A percentile compares a stretch with the other conserved stretches of the same genome.
Conservation (phyloP, 306 rosid genomes). For the Vigna reflexopilosa region DNA sequence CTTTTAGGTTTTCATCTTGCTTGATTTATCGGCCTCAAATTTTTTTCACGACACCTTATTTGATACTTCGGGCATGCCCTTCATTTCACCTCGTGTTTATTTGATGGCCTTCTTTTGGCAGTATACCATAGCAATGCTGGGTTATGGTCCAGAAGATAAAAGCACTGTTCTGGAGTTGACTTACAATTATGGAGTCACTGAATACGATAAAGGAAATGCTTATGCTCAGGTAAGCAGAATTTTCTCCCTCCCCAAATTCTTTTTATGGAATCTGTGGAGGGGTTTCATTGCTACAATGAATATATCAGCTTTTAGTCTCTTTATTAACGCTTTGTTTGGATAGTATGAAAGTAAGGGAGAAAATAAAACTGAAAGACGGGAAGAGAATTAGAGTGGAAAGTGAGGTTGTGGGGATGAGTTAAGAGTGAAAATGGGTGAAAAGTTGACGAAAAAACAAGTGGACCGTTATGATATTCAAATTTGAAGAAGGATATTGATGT, state of each 20-base stretch:
- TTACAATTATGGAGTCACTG: slow-evolving; percentile 93
- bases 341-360: too few relatives aligned
- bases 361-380: too few relatives aligned
- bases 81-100: slow-evolving; percentile 24
- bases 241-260: slow-evolving; percentile 23
- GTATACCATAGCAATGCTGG: slow-evolving; percentile 90
- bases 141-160: slow-evolving; percentile 98
- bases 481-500: too few relatives aligned
- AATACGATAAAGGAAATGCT: slow-evolving; percentile 90
- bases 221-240: slow-evolving; percentile 79
- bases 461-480: too few relatives aligned
- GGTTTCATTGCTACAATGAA: slow-evolving; percentile 17
- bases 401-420: too few relatives aligned
- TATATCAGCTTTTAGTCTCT: slow-evolving; percentile 28
- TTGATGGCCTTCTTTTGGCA: slow-evolving; percentile 43
- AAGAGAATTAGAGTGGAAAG: too few relatives aligned
- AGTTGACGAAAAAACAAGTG: too few relatives aligned
- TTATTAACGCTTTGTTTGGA: not conserved
- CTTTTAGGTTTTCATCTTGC: slow-evolving; percentile 27
- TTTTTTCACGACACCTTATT: slow-evolving; percentile 31
- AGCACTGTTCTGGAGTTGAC: slow-evolving; percentile 89
- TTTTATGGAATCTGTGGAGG: slow-evolving; percentile 27
- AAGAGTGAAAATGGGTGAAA: too few relatives aligned
- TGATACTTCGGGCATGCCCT: slow-evolving; percentile 26
- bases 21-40: slow-evolving; percentile 28